These are phyloP conservation scores for Sporothrix pseudoabietina DNA, from an alignment of 2,329 filamentous ascomycete species.

Conservation along the genomic window DNA sequence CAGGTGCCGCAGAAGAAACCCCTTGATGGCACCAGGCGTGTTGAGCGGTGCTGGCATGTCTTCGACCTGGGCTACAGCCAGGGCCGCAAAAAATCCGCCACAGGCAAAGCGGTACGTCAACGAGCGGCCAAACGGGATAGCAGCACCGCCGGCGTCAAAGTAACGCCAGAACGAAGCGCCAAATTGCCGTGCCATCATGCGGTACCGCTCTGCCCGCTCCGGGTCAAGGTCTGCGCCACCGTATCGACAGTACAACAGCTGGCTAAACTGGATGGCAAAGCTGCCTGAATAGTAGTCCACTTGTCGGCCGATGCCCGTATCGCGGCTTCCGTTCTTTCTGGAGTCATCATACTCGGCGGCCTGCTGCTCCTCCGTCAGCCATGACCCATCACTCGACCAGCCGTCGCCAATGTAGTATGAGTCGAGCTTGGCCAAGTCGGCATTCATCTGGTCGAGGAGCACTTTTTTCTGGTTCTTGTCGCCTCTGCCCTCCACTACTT, in stretches of 20 bases:
- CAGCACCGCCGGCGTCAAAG: constrained; percentile 46
- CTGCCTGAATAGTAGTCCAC: constrained; percentile 37
- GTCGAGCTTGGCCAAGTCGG: constrained; percentile 32
- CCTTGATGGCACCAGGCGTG: constrained; percentile 45
- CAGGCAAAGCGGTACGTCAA: constrained; percentile 51
- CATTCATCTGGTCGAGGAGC: constrained; percentile 25
- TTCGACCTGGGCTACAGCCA: constrained; percentile 43
- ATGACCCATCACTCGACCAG: constrained; percentile 34
- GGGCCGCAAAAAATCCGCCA: constrained; percentile 48
- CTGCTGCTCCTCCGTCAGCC: constrained; percentile 28
- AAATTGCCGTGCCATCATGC: constrained; percentile 43
- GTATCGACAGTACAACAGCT: constrained; percentile 46
- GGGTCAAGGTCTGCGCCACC: constrained; percentile 45
- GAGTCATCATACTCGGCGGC: background rate
- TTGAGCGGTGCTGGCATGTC: constrained; percentile 42
- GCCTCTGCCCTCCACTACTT: background rate
- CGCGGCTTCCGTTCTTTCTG: background rate
- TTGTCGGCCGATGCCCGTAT: constrained; percentile 25
- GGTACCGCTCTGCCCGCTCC: constrained; percentile 40
- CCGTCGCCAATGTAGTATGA: constrained; percentile 30
- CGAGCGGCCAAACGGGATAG: constrained; percentile 50
- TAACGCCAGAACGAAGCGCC: constrained; percentile 46
- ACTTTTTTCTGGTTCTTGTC: background rate
- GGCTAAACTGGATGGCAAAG: constrained; percentile 38
- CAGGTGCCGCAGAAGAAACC: constrained; percentile 48